Conservation (phyloP, 805 yeast species). For the Nakazawaea wickerhamii region DNA sequence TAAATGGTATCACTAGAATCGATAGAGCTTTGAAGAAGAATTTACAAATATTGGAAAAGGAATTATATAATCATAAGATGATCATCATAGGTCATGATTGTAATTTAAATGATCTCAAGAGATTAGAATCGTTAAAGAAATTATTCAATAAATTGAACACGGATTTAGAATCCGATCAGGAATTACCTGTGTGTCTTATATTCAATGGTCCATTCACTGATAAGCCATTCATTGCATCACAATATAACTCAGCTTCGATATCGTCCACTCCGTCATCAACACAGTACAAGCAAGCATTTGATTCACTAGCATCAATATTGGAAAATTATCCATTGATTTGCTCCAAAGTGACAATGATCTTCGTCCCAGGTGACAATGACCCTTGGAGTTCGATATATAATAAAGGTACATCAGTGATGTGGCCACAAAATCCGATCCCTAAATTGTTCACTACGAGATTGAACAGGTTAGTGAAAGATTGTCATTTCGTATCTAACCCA, state of each 20-base stretch:
- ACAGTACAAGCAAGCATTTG: constrained; percentile 63
- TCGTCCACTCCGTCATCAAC: constrained; percentile 47
- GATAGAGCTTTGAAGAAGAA: constrained; percentile 54
- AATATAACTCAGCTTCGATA: constrained; percentile 37
- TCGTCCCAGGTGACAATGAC: constrained; percentile 88
- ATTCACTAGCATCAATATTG: constrained; percentile 61
- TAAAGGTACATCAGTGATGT: constrained; percentile 49
- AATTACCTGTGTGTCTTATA: constrained; percentile 61
- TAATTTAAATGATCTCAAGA: constrained; percentile 52
- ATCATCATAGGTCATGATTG: constrained; percentile 74
- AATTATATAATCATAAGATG: constrained; percentile 50
- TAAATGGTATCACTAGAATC: constrained; percentile 38
- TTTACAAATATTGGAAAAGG: constrained; percentile 51
- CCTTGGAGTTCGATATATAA: constrained; percentile 82
- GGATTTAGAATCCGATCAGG: constrained; percentile 31
- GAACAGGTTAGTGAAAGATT: constrained; percentile 47
- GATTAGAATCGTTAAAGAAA: constrained; percentile 61
- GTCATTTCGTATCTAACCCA: constrained; percentile 73
- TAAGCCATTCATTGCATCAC: constrained; percentile 53
- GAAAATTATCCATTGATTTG: constrained; percentile 53
- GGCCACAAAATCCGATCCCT: constrained; percentile 78
- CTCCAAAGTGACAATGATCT: constrained; percentile 49
- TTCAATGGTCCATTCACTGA: constrained; percentile 79
- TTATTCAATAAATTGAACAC: constrained; percentile 50
- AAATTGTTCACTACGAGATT: constrained; percentile 64